These are phyloP conservation scores for maize (Zea mays) DNA, from an alignment of 176 grass and related monocot species.

Conservation along the genomic window Zm-B73-REFERENCE-NAM-5.0 NC_050101.1:172204501-172205000, in stretches of 20 bases:
- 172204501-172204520: constrained; percentile 40
- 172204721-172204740: constrained; percentile 86
- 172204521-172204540: constrained; percentile 31
- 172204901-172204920: constrained; percentile 23
- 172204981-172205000: neutral
- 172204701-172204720: constrained; percentile 65
- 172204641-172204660: constrained; percentile 24
- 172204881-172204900: neutral
- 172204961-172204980: neutral
- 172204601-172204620: constrained; percentile 15
- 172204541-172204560: constrained; percentile 32
- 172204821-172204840: neutral
- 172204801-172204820: neutral
- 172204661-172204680: constrained; percentile 34
- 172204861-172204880: constrained; percentile 28
- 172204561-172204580: constrained; percentile 40
- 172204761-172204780: neutral
- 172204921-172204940: too few species aligned
- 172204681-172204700: constrained; percentile 59
- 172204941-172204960: neutral
- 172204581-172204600: constrained; percentile 22
- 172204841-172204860: neutral
- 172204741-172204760: constrained; percentile 80
- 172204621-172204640: neutral
- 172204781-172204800: neutral